Base-by-base conservation (phyloP, 1,284 basidiomycete genomes). In the Exsudoporus floridanus region DNA sequence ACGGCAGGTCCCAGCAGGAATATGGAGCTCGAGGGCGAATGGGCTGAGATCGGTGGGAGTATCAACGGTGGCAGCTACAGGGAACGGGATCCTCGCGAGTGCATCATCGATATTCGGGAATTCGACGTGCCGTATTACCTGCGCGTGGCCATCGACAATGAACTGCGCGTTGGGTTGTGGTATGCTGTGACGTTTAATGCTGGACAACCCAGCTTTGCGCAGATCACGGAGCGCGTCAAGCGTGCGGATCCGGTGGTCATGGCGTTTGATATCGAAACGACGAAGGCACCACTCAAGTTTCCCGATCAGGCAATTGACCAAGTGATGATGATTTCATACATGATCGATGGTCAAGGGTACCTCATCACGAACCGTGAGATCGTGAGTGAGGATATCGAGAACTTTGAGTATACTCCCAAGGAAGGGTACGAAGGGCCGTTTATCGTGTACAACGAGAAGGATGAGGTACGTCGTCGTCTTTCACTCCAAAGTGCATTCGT, bases 291-390 rank as follows among this genome's bases (percentile, higher is more conserved):
- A 13, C 86, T 99, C 67, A 99, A 99, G 73, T 99, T 99, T 69
- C 97, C 97, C 1, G 97, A 99, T 75, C 90, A 94, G 61, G 85
- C 88, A 12, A 88, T 91, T 19, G 97, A 99, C 75, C 94, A 97
- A 69, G 93, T 99, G 64, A 99, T 99, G 96, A 99, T 99, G 97
- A 99, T 99, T 60, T 99, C 97, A 39, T 97, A 96, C 74, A 97
- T 97, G 93, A 77, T 97, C 33, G 94, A 97, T 68, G 94, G 93
- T 0, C 92, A 98, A 70, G 97, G 97, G 0, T 99, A 90, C 66
- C 82, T 99, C 56, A 98, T 99, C 71, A 98, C 94, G 19, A 99
- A 99, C 65, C 83, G 97, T 43, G 96, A 99, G 61, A 98, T 99
- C 49, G 94, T 99, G 54, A 88, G 89, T 55, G 94, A 99, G 68